Conservation (phyloP, 1,284 basidiomycete species). For the Naganishia cerealis region DNA sequence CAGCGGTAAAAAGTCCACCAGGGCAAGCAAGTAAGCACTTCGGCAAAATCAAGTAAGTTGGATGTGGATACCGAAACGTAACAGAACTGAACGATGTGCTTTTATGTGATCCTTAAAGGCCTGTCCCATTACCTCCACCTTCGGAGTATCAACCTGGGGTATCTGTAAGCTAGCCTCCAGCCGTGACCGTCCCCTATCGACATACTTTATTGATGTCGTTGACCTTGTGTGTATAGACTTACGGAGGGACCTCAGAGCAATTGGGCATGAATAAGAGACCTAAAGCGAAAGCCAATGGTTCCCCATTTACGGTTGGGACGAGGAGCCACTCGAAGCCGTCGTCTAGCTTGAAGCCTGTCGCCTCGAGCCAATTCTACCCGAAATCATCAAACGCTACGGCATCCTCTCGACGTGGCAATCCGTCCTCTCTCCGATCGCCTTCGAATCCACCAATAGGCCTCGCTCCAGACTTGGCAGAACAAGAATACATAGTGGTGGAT, state of each 20-base stretch:
- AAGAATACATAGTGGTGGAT: conserved; percentile 5
- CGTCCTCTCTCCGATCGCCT: neutral
- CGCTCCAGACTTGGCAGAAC: neutral
- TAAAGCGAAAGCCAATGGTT: neutral
- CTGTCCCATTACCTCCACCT: neutral
- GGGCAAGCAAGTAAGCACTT: conserved; percentile 15
- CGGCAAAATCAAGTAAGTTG: neutral
- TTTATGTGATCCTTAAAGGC: neutral
- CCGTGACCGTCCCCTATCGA: neutral
- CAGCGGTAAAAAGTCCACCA: neutral
- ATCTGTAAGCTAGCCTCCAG: neutral
- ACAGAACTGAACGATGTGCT: neutral
- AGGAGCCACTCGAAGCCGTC: neutral
- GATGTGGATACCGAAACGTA: neutral
- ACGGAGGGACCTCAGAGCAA: neutral
- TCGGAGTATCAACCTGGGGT: neutral
- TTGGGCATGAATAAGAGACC: neutral
- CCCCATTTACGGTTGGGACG: neutral
- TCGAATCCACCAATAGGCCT: neutral
- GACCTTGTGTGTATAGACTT: neutral
- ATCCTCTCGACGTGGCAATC: neutral
- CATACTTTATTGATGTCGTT: neutral
- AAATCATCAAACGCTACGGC: neutral
- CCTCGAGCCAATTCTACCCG: neutral
- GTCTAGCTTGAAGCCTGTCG: neutral